Percentiles rank a stretch among this genome's conserved stretches.
Conservation (phyloP, 768 basidiomycete genomes). For the Tricholoma hemisulphureum region DNA sequence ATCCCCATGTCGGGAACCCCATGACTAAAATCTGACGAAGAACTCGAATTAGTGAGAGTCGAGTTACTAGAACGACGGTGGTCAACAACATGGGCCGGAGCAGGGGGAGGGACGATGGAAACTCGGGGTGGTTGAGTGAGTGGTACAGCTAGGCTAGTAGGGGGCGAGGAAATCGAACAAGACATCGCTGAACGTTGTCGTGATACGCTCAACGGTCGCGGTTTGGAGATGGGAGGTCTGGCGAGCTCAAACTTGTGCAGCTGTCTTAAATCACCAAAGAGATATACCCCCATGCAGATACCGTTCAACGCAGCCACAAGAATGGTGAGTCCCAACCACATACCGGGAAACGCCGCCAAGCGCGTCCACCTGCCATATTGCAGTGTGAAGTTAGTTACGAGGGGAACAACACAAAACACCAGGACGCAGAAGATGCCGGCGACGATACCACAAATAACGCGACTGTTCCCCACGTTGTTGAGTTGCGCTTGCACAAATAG, state of each 20-base stretch:
- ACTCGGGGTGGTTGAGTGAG: slow-evolving; percentile 20
- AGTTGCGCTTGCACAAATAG: slow-evolving; percentile 70
- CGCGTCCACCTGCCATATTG: slow-evolving; percentile 56
- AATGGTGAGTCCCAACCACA: slow-evolving; percentile 68
- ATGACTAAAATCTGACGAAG: slow-evolving; percentile 19
- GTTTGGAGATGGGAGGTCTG: slow-evolving; percentile 61
- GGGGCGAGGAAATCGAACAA: slow-evolving; percentile 20
- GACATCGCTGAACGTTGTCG: slow-evolving; percentile 19
- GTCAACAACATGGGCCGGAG: slow-evolving; percentile 24
- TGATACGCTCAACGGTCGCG: slow-evolving; percentile 33
- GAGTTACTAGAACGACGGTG: slow-evolving; percentile 20
- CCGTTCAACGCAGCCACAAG: slow-evolving; percentile 65
- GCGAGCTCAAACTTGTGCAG: slow-evolving; percentile 76
- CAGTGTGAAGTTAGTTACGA: slow-evolving; percentile 45
- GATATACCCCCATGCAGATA: slow-evolving; percentile 74
- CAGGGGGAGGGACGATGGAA: slow-evolving; percentile 28
- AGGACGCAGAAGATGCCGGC: slow-evolving; percentile 55
- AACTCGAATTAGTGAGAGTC: slow-evolving; percentile 24
- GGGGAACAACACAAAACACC: slow-evolving; percentile 47
- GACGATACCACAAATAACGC: slow-evolving; percentile 68
- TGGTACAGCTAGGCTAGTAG: slow-evolving; percentile 15
- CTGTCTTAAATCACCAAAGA: slow-evolving; percentile 79
- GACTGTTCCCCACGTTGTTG: slow-evolving; percentile 67
- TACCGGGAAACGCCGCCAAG: slow-evolving; percentile 58
- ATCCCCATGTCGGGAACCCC: slow-evolving; percentile 27